Conservation (phyloP, 169 alveolate species). For the Cryptosporidium parvum region DNA sequence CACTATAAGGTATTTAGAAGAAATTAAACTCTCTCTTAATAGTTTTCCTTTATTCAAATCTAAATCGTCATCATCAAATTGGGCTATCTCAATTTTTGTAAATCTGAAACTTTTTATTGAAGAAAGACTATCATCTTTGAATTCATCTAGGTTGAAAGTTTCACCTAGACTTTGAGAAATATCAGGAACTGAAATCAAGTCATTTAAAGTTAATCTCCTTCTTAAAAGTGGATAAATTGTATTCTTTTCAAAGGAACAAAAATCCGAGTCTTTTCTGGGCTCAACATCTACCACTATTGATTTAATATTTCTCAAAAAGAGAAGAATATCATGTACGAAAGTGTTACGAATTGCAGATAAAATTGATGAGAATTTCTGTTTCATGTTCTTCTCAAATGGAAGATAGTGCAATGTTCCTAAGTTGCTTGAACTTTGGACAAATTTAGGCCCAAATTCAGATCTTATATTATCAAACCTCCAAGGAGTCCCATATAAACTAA, state of each 20-base stretch:
- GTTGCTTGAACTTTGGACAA: neutral
- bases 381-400: constrained; percentile 44
- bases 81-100: constrained; percentile 24
- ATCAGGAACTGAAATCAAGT: constrained; percentile 5
- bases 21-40: constrained; percentile 24
- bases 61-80: constrained; percentile 73
- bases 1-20: constrained; percentile 22
- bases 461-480: constrained; percentile 9
- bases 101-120: constrained; percentile 14
- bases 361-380: constrained; percentile 29
- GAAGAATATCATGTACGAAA: constrained; percentile 57
- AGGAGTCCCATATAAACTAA: constrained; percentile 46
- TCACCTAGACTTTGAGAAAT: neutral
- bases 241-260: constrained; percentile 9
- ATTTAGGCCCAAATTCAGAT: neutral
- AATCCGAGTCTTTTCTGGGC: constrained; percentile 51
- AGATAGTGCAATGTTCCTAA: constrained; percentile 58
- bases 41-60: neutral
- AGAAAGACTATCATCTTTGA: constrained; percentile 3
- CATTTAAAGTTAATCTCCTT: constrained; percentile 14
- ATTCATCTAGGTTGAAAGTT: neutral
- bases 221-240: constrained; percentile 42
- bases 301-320: constrained; percentile 51
- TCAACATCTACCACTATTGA: constrained; percentile 71
- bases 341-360: constrained; percentile 67